phyloP scores from a whole-genome alignment of 2,329 filamentous ascomycete species.

The Pseudogymnoascus sp. region DNA sequence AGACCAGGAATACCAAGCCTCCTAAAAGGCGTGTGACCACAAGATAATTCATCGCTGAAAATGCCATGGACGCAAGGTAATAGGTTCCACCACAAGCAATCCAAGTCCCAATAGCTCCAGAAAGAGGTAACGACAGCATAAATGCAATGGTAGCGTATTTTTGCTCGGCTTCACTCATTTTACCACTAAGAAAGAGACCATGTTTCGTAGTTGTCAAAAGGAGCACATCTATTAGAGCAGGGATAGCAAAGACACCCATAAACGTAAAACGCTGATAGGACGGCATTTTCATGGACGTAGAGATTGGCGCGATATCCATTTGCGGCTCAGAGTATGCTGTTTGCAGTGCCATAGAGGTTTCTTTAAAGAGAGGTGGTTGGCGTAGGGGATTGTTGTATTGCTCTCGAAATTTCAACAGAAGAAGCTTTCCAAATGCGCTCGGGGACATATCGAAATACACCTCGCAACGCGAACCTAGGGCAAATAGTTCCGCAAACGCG shows the following conservation, averaged over 20 bases:
- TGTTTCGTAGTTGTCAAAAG: slow-evolving; percentile 51
- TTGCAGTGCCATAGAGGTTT: slow-evolving; percentile 41
- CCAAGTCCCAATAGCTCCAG: slow-evolving; percentile 55
- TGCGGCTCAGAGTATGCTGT: slow-evolving; percentile 44
- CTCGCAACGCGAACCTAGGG: slow-evolving; percentile 55
- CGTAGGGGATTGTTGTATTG: slow-evolving; percentile 39
- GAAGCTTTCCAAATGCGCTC: slow-evolving; percentile 37
- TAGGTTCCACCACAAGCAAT: slow-evolving; percentile 56
- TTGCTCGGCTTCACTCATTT: slow-evolving; percentile 44
- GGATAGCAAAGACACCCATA: slow-evolving; percentile 54
- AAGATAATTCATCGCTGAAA: slow-evolving; percentile 37
- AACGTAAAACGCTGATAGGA: slow-evolving; percentile 30
- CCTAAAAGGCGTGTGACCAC: slow-evolving; percentile 39
- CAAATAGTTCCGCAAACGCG: slow-evolving; percentile 56
- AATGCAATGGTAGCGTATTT: slow-evolving; percentile 48
- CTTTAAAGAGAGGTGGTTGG: slow-evolving; percentile 42
- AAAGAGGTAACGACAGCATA: slow-evolving; percentile 51
- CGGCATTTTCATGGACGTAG: slow-evolving; percentile 37
- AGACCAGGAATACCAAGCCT: slow-evolving; percentile 36
- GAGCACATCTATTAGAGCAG: slow-evolving; percentile 53
- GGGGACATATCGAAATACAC: slow-evolving; percentile 52
- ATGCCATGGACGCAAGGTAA: slow-evolving; percentile 51
- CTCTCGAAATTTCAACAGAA: slow-evolving; percentile 27
- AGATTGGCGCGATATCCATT: slow-evolving; percentile 42
- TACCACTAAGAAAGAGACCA: slow-evolving; percentile 53